These are phyloP conservation scores for Linderina pennispora DNA, from an alignment of 192 early-diverging fungal species.

Conservation along the genomic window DNA sequence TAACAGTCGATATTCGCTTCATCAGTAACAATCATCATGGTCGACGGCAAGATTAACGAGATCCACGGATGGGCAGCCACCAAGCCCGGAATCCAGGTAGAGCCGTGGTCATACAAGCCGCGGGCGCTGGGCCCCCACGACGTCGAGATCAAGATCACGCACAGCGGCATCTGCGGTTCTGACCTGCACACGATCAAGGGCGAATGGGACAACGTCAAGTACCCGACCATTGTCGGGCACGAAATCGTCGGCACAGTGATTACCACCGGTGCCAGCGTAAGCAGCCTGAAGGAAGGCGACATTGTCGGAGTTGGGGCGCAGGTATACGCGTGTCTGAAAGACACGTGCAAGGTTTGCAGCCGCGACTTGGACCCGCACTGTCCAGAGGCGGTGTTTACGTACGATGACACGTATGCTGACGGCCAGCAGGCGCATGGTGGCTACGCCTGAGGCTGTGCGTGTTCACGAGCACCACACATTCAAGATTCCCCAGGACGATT, in stretches of 20 bases:
- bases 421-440: slow-evolving; percentile 52
- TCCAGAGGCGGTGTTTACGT: slow-evolving; percentile 39
- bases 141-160: slow-evolving; percentile 67
- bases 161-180: slow-evolving; percentile 73
- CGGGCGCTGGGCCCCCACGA: slow-evolving; percentile 56
- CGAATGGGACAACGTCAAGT: slow-evolving; percentile 49
- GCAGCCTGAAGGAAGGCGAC: slow-evolving; percentile 53
- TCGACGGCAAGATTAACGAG: slow-evolving; percentile 34
- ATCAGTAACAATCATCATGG: too few relatives aligned
- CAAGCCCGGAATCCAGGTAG: slow-evolving; percentile 25
- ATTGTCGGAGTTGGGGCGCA: slow-evolving; percentile 66
- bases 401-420: slow-evolving; percentile 50
- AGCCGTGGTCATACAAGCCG: slow-evolving; percentile 52
- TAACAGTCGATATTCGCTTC: too few relatives aligned
- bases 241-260: slow-evolving; percentile 63
- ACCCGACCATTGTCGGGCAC: slow-evolving; percentile 57
- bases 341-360: slow-evolving; percentile 49
- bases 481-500: slow-evolving; percentile 52
- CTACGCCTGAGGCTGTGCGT: slow-evolving; percentile 57
- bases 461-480: slow-evolving; percentile 55
- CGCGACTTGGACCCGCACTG: slow-evolving; percentile 42
- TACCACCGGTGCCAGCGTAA: slow-evolving; percentile 52
- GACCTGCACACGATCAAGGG: slow-evolving; percentile 66
- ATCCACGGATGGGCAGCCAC: slow-evolving; percentile 44
- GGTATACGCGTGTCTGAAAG: slow-evolving; percentile 49